Conservation (phyloP, 2,329 filamentous ascomycete species). For the Trichoderma sp. region DNA sequence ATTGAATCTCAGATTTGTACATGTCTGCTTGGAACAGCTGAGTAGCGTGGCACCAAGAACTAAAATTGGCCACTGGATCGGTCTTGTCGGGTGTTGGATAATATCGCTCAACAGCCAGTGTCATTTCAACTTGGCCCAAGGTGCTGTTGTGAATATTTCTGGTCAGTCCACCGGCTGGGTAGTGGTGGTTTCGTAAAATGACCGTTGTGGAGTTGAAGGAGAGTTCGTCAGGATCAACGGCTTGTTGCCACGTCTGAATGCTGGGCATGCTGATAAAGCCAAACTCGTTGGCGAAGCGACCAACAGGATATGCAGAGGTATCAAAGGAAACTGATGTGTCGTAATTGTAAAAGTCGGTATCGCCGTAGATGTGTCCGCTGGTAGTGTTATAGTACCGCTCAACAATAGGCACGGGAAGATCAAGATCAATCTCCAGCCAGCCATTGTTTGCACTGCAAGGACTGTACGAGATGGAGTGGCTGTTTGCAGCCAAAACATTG, state of each 20-base stretch:
- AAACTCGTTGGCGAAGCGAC: constrained; percentile 64
- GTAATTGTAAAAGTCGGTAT: constrained; percentile 65
- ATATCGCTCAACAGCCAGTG: constrained; percentile 54
- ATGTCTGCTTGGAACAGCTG: constrained; percentile 66
- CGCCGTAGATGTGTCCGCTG: constrained; percentile 56
- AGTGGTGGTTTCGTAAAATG: constrained; percentile 60
- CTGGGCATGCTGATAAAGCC: constrained; percentile 65
- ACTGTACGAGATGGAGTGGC: constrained; percentile 60
- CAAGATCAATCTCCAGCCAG: constrained; percentile 47
- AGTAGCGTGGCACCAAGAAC: constrained; percentile 61
- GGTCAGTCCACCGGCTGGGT: constrained; percentile 30
- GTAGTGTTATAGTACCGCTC: constrained; percentile 58
- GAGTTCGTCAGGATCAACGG: constrained; percentile 51
- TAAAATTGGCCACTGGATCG: constrained; percentile 58
- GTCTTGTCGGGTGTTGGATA: constrained; percentile 58
- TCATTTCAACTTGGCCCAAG: constrained; percentile 58
- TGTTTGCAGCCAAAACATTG: constrained; percentile 59
- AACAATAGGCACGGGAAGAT: constrained; percentile 56
- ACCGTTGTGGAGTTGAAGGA: constrained; percentile 59
- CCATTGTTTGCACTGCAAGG: constrained; percentile 62
- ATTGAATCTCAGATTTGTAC: constrained; percentile 61
- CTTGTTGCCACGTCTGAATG: constrained; percentile 58
- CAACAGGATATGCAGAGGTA: constrained; percentile 55
- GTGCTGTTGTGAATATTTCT: constrained; percentile 25
- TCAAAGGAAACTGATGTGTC: constrained; percentile 54